These are phyloP conservation scores for Xylaria sp. DNA, from an alignment of 2,329 filamentous ascomycete genomes.

Conservation along the genomic window DNA sequence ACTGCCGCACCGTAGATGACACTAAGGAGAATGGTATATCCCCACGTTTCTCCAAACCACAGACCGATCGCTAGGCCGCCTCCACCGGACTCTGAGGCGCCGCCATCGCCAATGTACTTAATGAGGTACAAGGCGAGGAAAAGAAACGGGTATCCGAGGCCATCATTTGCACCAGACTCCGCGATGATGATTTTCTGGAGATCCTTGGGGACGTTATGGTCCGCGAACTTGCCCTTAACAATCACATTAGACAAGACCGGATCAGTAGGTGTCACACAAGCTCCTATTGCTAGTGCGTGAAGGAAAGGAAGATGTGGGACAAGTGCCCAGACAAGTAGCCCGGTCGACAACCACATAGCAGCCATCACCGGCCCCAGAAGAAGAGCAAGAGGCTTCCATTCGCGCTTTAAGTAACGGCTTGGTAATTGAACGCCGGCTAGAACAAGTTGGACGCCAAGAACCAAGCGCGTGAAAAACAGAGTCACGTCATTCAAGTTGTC, in stretches of 20 bases:
- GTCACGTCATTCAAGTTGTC: constrained; percentile 76
- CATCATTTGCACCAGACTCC: constrained; percentile 90
- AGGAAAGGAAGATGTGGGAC: constrained; percentile 78
- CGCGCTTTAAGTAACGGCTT: constrained; percentile 78
- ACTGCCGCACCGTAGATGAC: constrained; percentile 79
- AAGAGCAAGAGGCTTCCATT: constrained; percentile 80
- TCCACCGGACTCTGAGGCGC: constrained; percentile 65
- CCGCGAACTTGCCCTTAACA: constrained; percentile 92
- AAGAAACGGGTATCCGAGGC: constrained; percentile 87
- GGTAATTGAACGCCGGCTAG: constrained; percentile 89
- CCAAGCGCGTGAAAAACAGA: constrained; percentile 84
- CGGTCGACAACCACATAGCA: constrained; percentile 86
- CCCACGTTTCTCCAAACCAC: constrained; percentile 89
- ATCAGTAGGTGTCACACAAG: constrained; percentile 92
- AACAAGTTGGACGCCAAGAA: constrained; percentile 89
- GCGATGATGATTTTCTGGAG: constrained; percentile 83
- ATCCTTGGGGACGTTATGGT: constrained; percentile 84
- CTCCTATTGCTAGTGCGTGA: constrained; percentile 81
- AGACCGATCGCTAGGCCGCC: constrained; percentile 74
- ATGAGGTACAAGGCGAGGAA: constrained; percentile 87
- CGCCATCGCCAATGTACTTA: constrained; percentile 73
- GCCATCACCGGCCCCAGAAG: constrained; percentile 87
- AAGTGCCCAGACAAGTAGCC: constrained; percentile 79
- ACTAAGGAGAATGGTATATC: constrained; percentile 83
- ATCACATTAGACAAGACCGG: constrained; percentile 89